A percentile compares a stretch with the other conserved stretches of the same genome.
Conservation (phyloP, 208 protist genomes). For the Trichomonas vaginalis region DNA sequence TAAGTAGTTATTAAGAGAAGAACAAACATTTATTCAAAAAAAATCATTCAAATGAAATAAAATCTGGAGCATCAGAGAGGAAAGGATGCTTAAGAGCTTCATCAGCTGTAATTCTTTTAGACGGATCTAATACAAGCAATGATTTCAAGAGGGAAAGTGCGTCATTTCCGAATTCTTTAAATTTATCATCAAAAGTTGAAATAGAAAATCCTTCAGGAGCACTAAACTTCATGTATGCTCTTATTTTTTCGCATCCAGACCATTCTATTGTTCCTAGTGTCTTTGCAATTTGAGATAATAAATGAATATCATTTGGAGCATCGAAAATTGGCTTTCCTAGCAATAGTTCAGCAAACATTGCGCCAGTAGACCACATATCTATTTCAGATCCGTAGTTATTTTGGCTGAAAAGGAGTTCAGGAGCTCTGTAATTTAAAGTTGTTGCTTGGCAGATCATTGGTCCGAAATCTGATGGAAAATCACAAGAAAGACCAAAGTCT, state of each 20-base stretch:
- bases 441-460: background rate
- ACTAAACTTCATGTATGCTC: background rate
- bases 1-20: no score
- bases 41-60: no score
- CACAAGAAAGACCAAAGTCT: background rate
- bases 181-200: background rate
- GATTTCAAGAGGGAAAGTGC: background rate
- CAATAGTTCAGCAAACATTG: background rate
- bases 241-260: background rate
- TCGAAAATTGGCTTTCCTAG: background rate
- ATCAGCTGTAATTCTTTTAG: background rate
- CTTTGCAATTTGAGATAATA: background rate
- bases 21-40: no score
- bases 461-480: background rate
- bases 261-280: background rate
- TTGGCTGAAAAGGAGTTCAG: background rate
- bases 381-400: background rate
- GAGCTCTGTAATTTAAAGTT: background rate
- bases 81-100: constrained; percentile 15
- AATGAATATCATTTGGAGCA: background rate
- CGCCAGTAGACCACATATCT: background rate
- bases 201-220: background rate
- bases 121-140: background rate
- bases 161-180: background rate
- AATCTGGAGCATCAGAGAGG: background rate